phyloP scores from a whole-genome alignment of 1,139 yeast species.

The Debaryomyces psychrophilus region DNA sequence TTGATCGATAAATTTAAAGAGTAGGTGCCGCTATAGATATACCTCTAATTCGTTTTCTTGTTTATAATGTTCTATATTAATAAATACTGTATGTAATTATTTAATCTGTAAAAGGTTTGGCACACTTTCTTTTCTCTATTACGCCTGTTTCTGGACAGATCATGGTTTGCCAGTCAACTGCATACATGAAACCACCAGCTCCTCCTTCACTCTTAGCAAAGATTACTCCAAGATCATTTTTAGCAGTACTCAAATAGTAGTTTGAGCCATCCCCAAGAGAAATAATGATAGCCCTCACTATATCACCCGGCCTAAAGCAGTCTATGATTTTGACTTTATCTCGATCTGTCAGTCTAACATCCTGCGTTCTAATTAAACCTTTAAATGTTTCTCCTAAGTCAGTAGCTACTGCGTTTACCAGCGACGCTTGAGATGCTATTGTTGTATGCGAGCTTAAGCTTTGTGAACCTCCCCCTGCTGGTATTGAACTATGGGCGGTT shows the following conservation, averaged over 20 bases:
- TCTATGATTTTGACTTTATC: slow-evolving; percentile 82
- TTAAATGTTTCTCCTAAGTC: slow-evolving; percentile 91
- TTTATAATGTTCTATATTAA: background rate
- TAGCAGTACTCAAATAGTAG: slow-evolving; percentile 86
- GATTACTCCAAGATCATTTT: slow-evolving; percentile 90
- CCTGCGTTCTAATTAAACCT: slow-evolving; percentile 86
- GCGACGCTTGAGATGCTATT: slow-evolving; percentile 49
- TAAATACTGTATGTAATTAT: slow-evolving; percentile 3
- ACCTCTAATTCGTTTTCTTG: background rate
- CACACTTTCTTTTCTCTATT: slow-evolving; percentile 84
- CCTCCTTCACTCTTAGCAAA: slow-evolving; percentile 76
- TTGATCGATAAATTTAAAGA: background rate
- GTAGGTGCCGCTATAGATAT: background rate
- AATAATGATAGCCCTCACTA: slow-evolving; percentile 78
- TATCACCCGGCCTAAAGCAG: slow-evolving; percentile 89
- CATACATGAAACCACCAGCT: slow-evolving; percentile 81
- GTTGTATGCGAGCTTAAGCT: slow-evolving; percentile 42
- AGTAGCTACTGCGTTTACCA: slow-evolving; percentile 45
- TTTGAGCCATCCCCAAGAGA: slow-evolving; percentile 93
- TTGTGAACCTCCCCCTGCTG: slow-evolving; percentile 60
- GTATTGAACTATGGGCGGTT: slow-evolving; percentile 40
- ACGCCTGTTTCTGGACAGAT: slow-evolving; percentile 73
- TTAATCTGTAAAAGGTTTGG: slow-evolving; percentile 65
- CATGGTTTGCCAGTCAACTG: slow-evolving; percentile 97
- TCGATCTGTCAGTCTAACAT: slow-evolving; percentile 86